Percentiles rank a stretch among this genome's conserved stretches.
Evolutionary conservation across 768 basidiomycete genomes (phyloP).

Genomic region (Podaxis sp.): DNA sequence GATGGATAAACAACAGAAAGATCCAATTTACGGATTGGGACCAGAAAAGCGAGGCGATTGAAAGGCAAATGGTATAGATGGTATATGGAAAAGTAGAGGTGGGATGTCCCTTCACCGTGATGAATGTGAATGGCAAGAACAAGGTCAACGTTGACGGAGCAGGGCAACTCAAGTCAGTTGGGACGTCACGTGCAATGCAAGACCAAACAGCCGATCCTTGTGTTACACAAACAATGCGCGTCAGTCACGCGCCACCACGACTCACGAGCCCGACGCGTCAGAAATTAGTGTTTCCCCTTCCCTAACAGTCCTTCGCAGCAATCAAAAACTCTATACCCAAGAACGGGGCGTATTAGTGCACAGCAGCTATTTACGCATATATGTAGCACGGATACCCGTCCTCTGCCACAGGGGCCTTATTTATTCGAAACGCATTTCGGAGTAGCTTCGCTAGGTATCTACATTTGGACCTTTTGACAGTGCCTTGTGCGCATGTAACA

Average conservation of each 20-base stretch:
- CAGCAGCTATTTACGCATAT: neutral
- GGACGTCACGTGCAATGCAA: conserved; percentile 2
- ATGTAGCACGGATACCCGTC: neutral
- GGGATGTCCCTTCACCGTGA: neutral
- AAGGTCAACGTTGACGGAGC: conserved; percentile 10
- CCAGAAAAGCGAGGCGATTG: conserved; percentile 12
- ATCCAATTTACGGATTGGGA: neutral
- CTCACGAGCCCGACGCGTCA: neutral
- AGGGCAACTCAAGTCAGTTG: conserved; percentile 3
- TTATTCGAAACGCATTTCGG: neutral
- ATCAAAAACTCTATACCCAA: neutral
- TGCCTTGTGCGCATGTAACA: conserved; percentile 7
- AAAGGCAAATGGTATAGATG: conserved; percentile 6
- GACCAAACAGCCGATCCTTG: neutral
- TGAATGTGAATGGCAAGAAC: neutral
- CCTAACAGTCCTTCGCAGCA: neutral
- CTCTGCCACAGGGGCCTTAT: neutral
- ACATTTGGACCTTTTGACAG: neutral
- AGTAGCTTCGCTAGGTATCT: conserved; percentile 1
- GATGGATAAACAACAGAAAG: conserved; percentile 17
- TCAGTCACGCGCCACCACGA: neutral
- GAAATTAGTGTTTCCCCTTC: neutral
- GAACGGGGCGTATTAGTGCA: neutral
- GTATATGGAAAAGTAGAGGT: conserved; percentile 6
- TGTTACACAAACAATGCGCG: neutral